These are phyloP conservation scores for Hygrocybe coccinea DNA, from an alignment of 768 basidiomycete species.

Conservation along the genomic window DNA sequence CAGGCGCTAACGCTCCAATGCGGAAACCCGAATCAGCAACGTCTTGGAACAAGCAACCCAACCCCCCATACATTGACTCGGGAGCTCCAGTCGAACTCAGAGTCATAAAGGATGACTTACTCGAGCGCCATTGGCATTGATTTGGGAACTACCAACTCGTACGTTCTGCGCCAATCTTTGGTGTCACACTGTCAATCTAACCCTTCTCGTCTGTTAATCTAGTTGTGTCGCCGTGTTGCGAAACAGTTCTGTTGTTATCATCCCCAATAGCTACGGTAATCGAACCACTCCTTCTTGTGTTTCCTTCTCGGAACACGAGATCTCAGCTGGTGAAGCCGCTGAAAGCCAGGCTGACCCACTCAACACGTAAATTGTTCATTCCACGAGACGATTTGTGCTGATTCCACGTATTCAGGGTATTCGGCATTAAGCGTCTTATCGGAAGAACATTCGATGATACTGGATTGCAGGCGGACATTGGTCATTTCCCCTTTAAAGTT, in stretches of 20 bases:
- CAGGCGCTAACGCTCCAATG: no score
- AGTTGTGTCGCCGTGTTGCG: slow-evolving; percentile 36
- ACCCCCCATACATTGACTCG: no score
- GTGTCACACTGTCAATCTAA: not conserved
- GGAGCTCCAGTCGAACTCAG: no score
- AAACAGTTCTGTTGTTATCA: slow-evolving; percentile 62
- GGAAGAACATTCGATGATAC: slow-evolving; percentile 46
- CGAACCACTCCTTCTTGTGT: slow-evolving; percentile 91
- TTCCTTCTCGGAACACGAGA: slow-evolving; percentile 82
- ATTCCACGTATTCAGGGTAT: slow-evolving; percentile 46
- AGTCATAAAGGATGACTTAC: no score
- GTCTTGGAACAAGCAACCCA: no score
- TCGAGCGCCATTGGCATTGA: not conserved
- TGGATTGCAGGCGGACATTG: slow-evolving; percentile 45
- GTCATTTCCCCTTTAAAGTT: slow-evolving; percentile 49
- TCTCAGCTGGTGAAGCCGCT: slow-evolving; percentile 71
- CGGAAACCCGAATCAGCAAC: no score
- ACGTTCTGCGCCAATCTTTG: no score
- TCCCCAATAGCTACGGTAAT: slow-evolving; percentile 87
- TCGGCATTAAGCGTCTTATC: slow-evolving; percentile 57
- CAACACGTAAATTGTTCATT: slow-evolving; percentile 50
- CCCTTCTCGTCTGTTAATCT: not conserved
- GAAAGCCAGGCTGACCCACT: slow-evolving; percentile 70
- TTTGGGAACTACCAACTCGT: not conserved
- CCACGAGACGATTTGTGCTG: not conserved